Percentiles rank a stretch among this genome's conserved stretches.
phyloP scores from a whole-genome alignment of 2,329 filamentous ascomycete genomes.

The Fusarium acutatum region DNA sequence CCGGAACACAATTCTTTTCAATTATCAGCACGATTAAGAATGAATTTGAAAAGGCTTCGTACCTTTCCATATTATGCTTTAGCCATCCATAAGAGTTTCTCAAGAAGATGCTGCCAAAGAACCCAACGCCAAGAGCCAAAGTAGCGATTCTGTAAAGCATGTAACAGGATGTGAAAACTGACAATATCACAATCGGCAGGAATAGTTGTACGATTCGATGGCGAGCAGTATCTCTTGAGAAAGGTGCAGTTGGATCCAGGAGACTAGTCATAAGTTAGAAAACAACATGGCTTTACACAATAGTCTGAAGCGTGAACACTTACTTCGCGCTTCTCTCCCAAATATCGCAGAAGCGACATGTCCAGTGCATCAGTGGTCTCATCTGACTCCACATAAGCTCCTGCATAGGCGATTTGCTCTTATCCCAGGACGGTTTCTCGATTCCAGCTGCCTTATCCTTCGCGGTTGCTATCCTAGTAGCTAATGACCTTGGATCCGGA shows the following conservation, averaged over 20 bases:
- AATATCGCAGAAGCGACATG: conserved; percentile 51
- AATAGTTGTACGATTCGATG: not conserved
- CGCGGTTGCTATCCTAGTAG: conserved; percentile 55
- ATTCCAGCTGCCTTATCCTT: conserved; percentile 56
- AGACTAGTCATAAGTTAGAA: conserved; percentile 44
- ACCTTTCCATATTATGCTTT: conserved; percentile 51
- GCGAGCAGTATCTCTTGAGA: conserved; percentile 66
- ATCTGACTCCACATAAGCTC: conserved; percentile 79
- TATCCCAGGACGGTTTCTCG: conserved; percentile 62
- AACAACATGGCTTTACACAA: not conserved
- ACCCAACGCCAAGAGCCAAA: not conserved
- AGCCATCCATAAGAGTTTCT: not conserved
- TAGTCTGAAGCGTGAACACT: not conserved
- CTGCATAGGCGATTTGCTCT: conserved; percentile 80
- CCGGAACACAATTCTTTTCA: conserved; percentile 76
- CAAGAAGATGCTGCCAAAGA: not conserved
- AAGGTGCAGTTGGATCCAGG: conserved; percentile 66
- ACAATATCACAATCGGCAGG: not conserved
- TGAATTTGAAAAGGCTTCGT: conserved; percentile 59
- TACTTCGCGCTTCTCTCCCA: conserved; percentile 55
- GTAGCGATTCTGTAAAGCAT: not conserved
- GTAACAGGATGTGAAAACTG: not conserved
- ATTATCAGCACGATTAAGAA: conserved; percentile 51
- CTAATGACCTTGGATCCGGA: conserved; percentile 19
- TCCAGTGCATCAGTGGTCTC: conserved; percentile 69